Evolutionary conservation across 768 basidiomycete species (phyloP).

Genomic region (Lactarius quietus): DNA sequence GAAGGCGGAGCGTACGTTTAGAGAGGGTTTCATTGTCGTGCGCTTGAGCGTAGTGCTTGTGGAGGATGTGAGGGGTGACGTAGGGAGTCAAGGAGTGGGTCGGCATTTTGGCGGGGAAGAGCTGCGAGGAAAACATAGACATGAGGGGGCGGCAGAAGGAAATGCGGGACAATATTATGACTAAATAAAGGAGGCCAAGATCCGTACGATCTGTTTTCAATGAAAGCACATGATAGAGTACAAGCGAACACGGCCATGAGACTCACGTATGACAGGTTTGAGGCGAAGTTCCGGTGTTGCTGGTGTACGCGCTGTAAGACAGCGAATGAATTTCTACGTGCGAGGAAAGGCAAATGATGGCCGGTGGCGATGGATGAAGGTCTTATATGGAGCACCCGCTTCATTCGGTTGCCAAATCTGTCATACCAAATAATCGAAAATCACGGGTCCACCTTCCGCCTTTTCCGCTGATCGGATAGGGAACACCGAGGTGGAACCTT

Average conservation of each 20-base stretch:
- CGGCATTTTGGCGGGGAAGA: constrained; percentile 48
- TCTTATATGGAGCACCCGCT: constrained; percentile 20
- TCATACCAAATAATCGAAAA: constrained; percentile 16
- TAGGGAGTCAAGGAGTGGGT: constrained; percentile 74
- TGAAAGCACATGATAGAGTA: constrained; percentile 9
- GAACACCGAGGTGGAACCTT: constrained; percentile 6
- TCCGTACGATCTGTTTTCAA: constrained; percentile 7
- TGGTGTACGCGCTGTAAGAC: not conserved
- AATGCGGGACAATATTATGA: constrained; percentile 10
- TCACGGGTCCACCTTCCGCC: not conserved
- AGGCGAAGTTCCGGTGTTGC: not conserved
- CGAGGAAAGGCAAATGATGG: not conserved
- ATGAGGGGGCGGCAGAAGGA: not conserved
- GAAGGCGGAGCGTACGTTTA: constrained; percentile 46
- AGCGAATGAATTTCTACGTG: not conserved
- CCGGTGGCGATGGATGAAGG: not conserved
- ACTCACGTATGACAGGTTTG: constrained; percentile 7
- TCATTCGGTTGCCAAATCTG: constrained; percentile 19
- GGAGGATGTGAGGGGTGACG: constrained; percentile 85
- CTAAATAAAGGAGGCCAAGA: constrained; percentile 11
- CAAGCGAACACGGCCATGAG: not conserved
- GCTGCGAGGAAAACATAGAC: not conserved
- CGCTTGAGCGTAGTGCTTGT: constrained; percentile 78
- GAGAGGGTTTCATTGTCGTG: constrained; percentile 59
- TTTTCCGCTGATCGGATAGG: constrained; percentile 8